Conservation (phyloP, 2,329 filamentous ascomycete genomes). For the Xylaria sp. region DNA sequence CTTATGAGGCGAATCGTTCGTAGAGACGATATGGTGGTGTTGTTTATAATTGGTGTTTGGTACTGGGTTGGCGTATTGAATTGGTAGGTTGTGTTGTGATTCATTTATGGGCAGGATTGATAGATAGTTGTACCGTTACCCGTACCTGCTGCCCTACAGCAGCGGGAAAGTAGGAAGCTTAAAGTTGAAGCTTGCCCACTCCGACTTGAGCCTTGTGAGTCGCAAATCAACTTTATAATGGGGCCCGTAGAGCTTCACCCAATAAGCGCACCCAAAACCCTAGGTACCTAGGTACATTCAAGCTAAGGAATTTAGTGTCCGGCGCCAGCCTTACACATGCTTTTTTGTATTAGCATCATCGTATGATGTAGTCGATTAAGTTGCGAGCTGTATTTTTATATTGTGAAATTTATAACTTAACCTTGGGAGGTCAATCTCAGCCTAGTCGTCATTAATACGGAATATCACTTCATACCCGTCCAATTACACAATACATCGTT, state of each 20-base stretch:
- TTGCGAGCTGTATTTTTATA: slow-evolving; percentile 12
- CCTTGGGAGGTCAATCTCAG: neutral
- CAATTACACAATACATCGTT: neutral
- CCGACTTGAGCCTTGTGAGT: slow-evolving; percentile 8
- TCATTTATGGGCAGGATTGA: no score
- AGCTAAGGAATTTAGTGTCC: slow-evolving; percentile 17
- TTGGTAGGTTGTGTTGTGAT: neutral
- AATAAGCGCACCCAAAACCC: slow-evolving; percentile 21
- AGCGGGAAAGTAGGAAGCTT: neutral
- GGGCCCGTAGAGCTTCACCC: neutral
- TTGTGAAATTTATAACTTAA: neutral
- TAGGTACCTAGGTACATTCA: no score
- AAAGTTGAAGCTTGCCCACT: slow-evolving; percentile 7
- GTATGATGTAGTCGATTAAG: slow-evolving; percentile 43
- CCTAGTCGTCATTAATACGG: neutral
- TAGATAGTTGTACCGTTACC: neutral
- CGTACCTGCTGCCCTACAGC: neutral
- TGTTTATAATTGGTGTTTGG: neutral
- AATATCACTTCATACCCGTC: neutral
- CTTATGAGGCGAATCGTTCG: neutral
- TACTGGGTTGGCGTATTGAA: neutral
- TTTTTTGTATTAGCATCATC: slow-evolving; percentile 31
- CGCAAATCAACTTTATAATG: slow-evolving; percentile 29
- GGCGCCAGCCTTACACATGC: slow-evolving; percentile 37
- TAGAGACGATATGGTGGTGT: neutral